Percentiles rank a stretch among this genome's conserved stretches.
phyloP scores from a whole-genome alignment of 2,329 filamentous ascomycete species.

The Alternaria sp. region DNA sequence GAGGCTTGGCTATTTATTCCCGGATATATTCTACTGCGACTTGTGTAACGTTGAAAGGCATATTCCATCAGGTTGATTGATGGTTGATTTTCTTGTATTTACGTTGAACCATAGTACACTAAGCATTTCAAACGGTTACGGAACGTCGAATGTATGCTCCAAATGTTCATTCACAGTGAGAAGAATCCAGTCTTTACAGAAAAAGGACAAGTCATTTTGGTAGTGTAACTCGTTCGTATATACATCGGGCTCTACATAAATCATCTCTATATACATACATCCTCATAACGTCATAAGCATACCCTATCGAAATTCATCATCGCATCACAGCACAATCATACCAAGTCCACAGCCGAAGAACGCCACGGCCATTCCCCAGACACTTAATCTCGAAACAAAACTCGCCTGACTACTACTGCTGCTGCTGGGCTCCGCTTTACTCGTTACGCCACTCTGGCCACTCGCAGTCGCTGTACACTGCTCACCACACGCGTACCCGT shows the following conservation, averaged over 20 bases:
- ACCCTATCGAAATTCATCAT: background rate
- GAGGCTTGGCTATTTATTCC: background rate
- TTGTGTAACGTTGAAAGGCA: background rate
- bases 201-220: background rate
- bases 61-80: too few relatives aligned
- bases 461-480: conserved; percentile 48
- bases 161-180: background rate
- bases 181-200: background rate
- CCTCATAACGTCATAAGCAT: background rate
- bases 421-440: conserved; percentile 52
- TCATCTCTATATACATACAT: background rate
- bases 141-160: background rate
- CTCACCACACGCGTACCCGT: conserved; percentile 54
- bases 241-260: background rate
- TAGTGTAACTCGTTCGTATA: background rate
- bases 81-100: too few relatives aligned
- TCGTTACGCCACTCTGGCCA: conserved; percentile 35
- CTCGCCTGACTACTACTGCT: conserved; percentile 41
- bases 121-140: too few relatives aligned
- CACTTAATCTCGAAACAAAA: conserved; percentile 29
- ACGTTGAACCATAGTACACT: too few relatives aligned
- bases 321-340: conserved; percentile 51
- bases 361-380: conserved; percentile 43
- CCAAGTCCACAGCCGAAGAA: conserved; percentile 46
- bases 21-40: background rate